phyloP scores from a whole-genome alignment of 2,329 filamentous ascomycete genomes.

The Xylaria sp. region DNA sequence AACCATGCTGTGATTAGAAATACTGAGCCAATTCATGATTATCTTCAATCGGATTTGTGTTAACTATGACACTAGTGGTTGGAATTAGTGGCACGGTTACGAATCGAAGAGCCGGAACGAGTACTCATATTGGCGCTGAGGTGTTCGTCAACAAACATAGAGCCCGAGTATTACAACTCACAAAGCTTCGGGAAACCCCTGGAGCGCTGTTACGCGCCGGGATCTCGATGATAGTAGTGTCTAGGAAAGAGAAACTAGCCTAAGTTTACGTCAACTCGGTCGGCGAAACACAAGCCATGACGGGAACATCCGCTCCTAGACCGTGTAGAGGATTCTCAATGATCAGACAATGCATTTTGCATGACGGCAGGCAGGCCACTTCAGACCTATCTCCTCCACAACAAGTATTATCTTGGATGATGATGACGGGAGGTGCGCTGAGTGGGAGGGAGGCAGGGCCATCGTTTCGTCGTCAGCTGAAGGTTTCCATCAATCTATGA shows the following conservation, averaged over 20 bases:
- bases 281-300: background rate
- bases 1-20: constrained; percentile 37
- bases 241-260: background rate
- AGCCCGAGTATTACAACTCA: background rate
- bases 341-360: too few species aligned
- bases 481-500: background rate
- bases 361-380: too few species aligned
- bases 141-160: too few species aligned
- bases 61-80: constrained; percentile 34
- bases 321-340: background rate
- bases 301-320: background rate
- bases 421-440: background rate
- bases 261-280: constrained; percentile 1
- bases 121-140: too few species aligned
- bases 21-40: constrained; percentile 30
- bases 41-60: constrained; percentile 37
- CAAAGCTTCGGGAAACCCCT: background rate
- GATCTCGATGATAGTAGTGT: constrained; percentile 7
- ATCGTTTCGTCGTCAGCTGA: background rate
- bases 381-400: background rate
- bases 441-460: background rate
- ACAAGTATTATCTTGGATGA: background rate
- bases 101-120: too few species aligned
- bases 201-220: background rate
- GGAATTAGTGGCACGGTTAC: constrained; percentile 40